Base-by-base conservation (phyloP, 2,329 filamentous ascomycete genomes). In the Beauveria sp. region DNA sequence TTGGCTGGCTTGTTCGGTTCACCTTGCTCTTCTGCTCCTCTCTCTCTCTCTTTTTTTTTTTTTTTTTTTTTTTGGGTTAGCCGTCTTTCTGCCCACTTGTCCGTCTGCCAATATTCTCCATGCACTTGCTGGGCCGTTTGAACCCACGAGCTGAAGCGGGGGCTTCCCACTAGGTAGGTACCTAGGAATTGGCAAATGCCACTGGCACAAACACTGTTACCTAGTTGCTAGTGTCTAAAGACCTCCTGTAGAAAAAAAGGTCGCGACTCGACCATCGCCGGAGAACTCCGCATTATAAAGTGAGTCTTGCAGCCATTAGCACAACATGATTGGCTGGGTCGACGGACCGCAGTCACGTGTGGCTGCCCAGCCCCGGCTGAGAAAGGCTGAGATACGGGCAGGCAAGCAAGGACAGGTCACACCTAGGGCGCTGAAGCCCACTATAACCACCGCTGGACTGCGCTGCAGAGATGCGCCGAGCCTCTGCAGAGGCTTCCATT, bases 321-420 rank as follows among this genome's bases (percentile, higher is more conserved):
- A 20, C 18, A 18, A n/a, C 24, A 2, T 47, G 28, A 61, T 61
- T 61, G 59, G 59, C 26, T 50, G 16, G 44, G 16, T 28, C 6
- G 16, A 26, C 24, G 43, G 37, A 43, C 51, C 28, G n/a, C 46
- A 20, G 52, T 61, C 59, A 61, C 59, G 59, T 61, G 59, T n/a
- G 18, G 51, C 8, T 10, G 4, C 34, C 12, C 18, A 37, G n/a
- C 56, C 22, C 56, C 18, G 56, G 48, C 56, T 46, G 47, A 43
- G 51, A 44, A 30, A 43, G 56, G 48, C 56, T 46, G 47, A 43
- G 51, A 51, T 43, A 43, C 46, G 46, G 52, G 56, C 40, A 22
- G 46, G 56, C 47, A 53, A 24, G 26, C 30, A 18, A 20, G 10
- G 30, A 20, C 12, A 51, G 14, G 37, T 14, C 20, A 37, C 16